Percentiles rank a stretch among this genome's conserved stretches.
Evolutionary conservation across 257 asterid genomes (phyloP).

Genomic region (Eucommia ulmoides): DNA sequence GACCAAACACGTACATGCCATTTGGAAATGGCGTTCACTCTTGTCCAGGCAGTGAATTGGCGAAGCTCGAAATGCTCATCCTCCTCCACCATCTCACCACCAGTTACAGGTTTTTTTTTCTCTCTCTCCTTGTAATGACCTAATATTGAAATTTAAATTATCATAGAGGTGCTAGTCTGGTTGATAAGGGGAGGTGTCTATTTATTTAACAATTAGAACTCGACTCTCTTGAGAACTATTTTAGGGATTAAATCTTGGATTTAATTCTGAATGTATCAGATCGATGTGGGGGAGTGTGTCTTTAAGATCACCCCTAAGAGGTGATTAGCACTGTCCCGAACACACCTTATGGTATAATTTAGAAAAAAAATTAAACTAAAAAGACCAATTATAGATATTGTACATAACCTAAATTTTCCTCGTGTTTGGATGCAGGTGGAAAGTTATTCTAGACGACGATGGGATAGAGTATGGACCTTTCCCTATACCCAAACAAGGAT

Average conservation of each 20-base stretch:
- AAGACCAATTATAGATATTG: not conserved
- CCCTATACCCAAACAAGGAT: conserved; percentile 52
- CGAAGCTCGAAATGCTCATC: conserved; percentile 66
- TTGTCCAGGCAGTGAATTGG: conserved; percentile 71
- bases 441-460: conserved; percentile 35
- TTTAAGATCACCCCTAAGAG: too few relatives aligned
- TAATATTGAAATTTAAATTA: not conserved
- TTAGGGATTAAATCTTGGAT: not conserved
- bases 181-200: conserved; percentile 11
- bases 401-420: conserved; percentile 5
- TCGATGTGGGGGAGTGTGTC: too few relatives aligned
- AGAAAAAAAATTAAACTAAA: not conserved
- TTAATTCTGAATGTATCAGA: not conserved
- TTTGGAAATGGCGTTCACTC: conserved; percentile 67
- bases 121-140: not conserved
- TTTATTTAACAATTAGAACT: not conserved
- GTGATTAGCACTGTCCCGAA: not conserved
- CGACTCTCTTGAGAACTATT: not conserved
- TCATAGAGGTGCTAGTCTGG: not conserved
- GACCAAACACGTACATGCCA: conserved; percentile 56
- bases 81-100: conserved; percentile 55
- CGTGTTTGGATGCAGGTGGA: conserved; percentile 32
- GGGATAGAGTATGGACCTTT: conserved; percentile 56
- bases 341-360: not conserved
- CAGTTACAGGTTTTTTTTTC: conserved; percentile 34